These are phyloP conservation scores for Jacaranda copaia DNA, from an alignment of 257 asterid species.

Conservation along the genomic window DNA sequence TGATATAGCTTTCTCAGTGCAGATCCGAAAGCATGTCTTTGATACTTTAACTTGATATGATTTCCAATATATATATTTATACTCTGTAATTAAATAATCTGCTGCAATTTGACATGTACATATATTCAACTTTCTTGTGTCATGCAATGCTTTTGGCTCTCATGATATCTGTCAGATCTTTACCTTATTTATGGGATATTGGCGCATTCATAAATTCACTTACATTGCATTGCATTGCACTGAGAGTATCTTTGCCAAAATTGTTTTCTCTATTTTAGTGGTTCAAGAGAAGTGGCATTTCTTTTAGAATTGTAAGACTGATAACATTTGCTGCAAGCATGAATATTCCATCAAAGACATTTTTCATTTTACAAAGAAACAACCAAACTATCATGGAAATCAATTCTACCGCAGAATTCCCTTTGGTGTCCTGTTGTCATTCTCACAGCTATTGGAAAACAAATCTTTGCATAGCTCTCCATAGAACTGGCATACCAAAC, in stretches of 20 bases:
- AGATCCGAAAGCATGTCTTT: slow-evolving; percentile 14
- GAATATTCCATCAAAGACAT: slow-evolving; percentile 5
- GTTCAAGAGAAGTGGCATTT: background rate
- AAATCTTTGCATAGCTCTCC: slow-evolving; percentile 77
- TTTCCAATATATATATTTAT: slow-evolving; percentile 20
- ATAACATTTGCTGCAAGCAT: slow-evolving; percentile 3
- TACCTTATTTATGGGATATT: background rate
- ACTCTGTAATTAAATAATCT: slow-evolving; percentile 38
- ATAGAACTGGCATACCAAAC: slow-evolving; percentile 72
- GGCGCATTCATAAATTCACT: background rate
- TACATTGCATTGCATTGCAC: background rate
- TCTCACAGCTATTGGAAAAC: slow-evolving; percentile 49
- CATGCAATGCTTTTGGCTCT: slow-evolving; percentile 5
- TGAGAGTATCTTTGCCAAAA: background rate
- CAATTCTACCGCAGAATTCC: slow-evolving; percentile 8
- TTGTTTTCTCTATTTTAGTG: background rate
- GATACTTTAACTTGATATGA: slow-evolving; percentile 28
- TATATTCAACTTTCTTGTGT: slow-evolving; percentile 31
- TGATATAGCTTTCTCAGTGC: slow-evolving; percentile 7
- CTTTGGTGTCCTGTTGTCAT: slow-evolving; percentile 12
- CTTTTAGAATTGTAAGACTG: background rate
- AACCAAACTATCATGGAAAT: background rate
- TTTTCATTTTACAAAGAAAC: slow-evolving; percentile 6
- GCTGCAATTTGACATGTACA: slow-evolving; percentile 36
- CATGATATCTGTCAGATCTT: slow-evolving; percentile 1